A percentile compares a stretch with the other conserved stretches of the same genome.
These are phyloP conservation scores for Colletotrichum sp. DNA, from an alignment of 2,329 filamentous ascomycete species.

Conservation along the genomic window DNA sequence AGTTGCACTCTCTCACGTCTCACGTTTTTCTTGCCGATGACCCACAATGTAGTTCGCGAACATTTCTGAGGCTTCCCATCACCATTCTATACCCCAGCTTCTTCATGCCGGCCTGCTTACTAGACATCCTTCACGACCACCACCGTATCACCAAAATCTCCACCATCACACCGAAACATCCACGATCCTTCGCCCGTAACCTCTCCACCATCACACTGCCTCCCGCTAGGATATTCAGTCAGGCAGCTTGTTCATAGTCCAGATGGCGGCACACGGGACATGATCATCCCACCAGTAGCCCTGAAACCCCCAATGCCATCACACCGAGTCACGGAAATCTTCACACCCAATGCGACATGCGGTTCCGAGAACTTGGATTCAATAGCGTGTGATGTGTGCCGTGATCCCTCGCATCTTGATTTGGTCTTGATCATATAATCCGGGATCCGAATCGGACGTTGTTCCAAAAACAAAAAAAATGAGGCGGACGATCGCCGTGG, in stretches of 20 bases:
- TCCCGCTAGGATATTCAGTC: not conserved
- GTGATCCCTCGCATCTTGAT: not conserved
- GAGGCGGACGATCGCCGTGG: not conserved
- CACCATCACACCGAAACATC: not conserved
- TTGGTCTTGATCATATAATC: not conserved
- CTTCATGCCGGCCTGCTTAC: not conserved
- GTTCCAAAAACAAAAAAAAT: not conserved
- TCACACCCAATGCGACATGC: not conserved
- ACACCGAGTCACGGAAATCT: not conserved
- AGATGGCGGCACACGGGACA: not conserved
- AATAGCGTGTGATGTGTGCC: not conserved
- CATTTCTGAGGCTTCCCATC: not conserved
- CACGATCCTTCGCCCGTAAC: not conserved
- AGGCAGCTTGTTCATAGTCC: not conserved
- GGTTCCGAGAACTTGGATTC: not conserved
- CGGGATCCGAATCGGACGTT: not conserved
- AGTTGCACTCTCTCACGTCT: not conserved
- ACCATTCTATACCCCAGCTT: not conserved
- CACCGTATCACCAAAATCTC: not conserved
- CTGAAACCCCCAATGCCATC: not conserved
- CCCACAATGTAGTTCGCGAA: not conserved
- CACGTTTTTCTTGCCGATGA: not conserved
- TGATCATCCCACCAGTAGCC: not conserved
- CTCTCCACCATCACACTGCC: not conserved
- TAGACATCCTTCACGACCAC: no score